phyloP scores from a whole-genome alignment of 176 grass and related monocot species.

The Luzula sylvatica region DNA sequence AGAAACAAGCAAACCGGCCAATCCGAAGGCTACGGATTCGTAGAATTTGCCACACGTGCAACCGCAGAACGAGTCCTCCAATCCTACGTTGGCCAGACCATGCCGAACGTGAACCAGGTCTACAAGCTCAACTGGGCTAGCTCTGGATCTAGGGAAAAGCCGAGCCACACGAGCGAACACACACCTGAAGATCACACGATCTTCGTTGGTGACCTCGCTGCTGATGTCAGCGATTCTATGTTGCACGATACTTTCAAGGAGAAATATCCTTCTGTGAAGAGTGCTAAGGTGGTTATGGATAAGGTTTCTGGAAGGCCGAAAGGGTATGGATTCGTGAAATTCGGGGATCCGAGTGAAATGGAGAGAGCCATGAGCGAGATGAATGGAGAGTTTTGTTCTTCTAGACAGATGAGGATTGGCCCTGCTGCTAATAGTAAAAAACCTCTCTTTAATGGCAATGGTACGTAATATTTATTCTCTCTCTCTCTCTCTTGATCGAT shows the following conservation, averaged over 20 bases:
- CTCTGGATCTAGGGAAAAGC: slow-evolving; percentile 50
- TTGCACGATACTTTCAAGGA: slow-evolving; percentile 65
- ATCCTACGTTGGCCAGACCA: slow-evolving; percentile 61
- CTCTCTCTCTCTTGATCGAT: not conserved
- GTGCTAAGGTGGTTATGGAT: slow-evolving; percentile 77
- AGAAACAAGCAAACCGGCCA: slow-evolving; percentile 72
- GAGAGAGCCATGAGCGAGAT: slow-evolving; percentile 80
- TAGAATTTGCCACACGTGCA: slow-evolving; percentile 58
- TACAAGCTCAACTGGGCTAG: slow-evolving; percentile 90
- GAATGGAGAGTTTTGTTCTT: slow-evolving; percentile 63
- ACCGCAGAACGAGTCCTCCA: slow-evolving; percentile 62
- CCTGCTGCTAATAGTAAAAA: slow-evolving; percentile 71
- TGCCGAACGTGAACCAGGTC: slow-evolving; percentile 42
- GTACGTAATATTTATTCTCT: too few relatives aligned
- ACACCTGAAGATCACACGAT: slow-evolving; percentile 50
- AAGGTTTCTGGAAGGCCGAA: slow-evolving; percentile 60
- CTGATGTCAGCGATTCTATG: slow-evolving; percentile 74
- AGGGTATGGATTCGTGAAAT: slow-evolving; percentile 85
- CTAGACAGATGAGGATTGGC: slow-evolving; percentile 77
- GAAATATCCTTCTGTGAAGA: slow-evolving; percentile 57
- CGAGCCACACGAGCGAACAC: slow-evolving; percentile 18
- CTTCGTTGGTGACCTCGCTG: slow-evolving; percentile 81
- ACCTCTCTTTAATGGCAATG: slow-evolving; percentile 5
- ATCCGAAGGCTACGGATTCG: slow-evolving; percentile 83
- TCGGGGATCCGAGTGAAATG: slow-evolving; percentile 65